Evolutionary conservation across 2,329 filamentous ascomycete genomes (phyloP).

Genomic region (Fusarium palustre): DNA sequence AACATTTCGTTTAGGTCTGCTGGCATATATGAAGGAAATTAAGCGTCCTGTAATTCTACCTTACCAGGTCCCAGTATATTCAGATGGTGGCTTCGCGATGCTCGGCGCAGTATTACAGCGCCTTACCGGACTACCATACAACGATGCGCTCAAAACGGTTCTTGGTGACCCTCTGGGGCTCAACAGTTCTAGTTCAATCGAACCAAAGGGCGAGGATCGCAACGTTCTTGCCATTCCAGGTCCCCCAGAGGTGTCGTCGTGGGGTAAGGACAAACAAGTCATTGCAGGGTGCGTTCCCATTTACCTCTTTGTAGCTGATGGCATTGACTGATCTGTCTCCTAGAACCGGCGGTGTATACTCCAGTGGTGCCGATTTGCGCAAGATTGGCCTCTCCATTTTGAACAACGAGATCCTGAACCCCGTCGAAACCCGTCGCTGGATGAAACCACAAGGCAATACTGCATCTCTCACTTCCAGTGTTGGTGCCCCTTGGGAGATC

Average conservation of each 20-base stretch:
- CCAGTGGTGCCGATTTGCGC: slow-evolving; percentile 26
- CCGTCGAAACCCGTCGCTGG: slow-evolving; percentile 20
- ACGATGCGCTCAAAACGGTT: slow-evolving; percentile 16
- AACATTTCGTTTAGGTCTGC: neutral
- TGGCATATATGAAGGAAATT: slow-evolving; percentile 20
- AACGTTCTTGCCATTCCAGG: slow-evolving; percentile 27
- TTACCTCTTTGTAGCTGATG: neutral
- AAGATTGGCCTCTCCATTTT: slow-evolving; percentile 36
- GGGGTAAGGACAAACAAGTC: slow-evolving; percentile 34
- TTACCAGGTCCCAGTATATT: slow-evolving; percentile 38
- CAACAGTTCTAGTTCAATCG: neutral
- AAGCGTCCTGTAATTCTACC: slow-evolving; percentile 26
- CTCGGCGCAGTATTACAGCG: slow-evolving; percentile 30
- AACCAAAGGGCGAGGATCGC: slow-evolving; percentile 13
- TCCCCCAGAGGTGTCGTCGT: neutral
- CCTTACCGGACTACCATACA: slow-evolving; percentile 19
- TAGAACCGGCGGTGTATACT: slow-evolving; percentile 37
- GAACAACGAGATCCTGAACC: slow-evolving; percentile 31
- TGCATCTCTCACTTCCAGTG: slow-evolving; percentile 28
- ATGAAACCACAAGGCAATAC: slow-evolving; percentile 42
- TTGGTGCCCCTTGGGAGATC: slow-evolving; percentile 43
- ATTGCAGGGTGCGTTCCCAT: slow-evolving; percentile 33
- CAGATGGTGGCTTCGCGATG: slow-evolving; percentile 37
- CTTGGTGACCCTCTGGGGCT: slow-evolving; percentile 31
- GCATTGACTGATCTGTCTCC: neutral